These are phyloP conservation scores for Syncephalastrum racemosum DNA, from an alignment of 371 early-diverging fungal genomes.

Conservation along the genomic window DNA sequence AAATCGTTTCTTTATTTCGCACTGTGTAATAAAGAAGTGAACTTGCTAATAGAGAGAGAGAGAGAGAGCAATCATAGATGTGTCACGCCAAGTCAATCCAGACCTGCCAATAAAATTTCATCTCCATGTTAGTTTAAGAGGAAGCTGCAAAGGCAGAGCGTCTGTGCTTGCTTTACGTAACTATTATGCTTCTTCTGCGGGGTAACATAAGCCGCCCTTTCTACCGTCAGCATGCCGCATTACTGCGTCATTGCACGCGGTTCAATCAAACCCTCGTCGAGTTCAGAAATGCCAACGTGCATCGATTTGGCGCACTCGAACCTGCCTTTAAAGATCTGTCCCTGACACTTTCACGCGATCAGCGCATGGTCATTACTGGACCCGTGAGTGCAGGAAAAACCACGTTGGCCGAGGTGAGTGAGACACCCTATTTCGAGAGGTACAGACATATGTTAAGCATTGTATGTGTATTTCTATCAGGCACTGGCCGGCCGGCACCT, in stretches of 20 bases:
- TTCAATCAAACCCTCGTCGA: conserved; percentile 14
- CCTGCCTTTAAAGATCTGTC: conserved; percentile 43
- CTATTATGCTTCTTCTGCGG: too few species aligned
- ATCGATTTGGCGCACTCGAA: conserved; percentile 35
- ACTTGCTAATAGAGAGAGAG: too few species aligned
- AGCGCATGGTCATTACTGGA: conserved; percentile 46
- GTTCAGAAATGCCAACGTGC: conserved; percentile 37
- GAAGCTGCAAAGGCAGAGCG: too few species aligned
- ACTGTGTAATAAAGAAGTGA: too few species aligned
- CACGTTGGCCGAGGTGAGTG: conserved; percentile 49
- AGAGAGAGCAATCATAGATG: too few species aligned
- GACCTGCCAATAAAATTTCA: too few species aligned
- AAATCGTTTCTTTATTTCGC: too few species aligned
- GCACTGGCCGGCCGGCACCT: conserved; percentile 42
- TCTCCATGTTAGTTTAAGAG: too few species aligned
- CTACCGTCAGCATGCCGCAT: too few species aligned
- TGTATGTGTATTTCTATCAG: conserved; percentile 13
- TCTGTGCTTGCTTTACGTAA: too few species aligned
- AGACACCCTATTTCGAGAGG: not conserved
- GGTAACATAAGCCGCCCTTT: too few species aligned
- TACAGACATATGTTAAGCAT: not conserved
- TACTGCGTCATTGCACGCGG: not conserved
- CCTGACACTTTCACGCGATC: conserved; percentile 24
- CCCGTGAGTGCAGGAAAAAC: conserved; percentile 50
- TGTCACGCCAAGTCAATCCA: too few species aligned